Evolutionary conservation across 495 filamentous ascomycete genomes (phyloP).

Genomic region (Neurospora sp.): DNA sequence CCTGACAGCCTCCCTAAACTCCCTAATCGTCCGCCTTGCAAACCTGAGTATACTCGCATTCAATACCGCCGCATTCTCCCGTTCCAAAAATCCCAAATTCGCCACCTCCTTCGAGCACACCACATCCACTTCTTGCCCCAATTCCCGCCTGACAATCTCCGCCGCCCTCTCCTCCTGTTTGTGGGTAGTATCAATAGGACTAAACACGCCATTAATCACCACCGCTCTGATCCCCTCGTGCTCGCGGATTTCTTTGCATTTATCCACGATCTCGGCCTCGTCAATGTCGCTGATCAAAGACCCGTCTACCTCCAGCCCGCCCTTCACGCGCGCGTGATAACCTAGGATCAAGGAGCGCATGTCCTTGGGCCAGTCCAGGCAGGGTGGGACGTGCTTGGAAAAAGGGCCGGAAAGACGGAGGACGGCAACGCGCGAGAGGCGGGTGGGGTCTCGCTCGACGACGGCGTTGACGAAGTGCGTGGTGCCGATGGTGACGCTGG

Average conservation of each 20-base stretch:
- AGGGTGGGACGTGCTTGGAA: constrained; percentile 45
- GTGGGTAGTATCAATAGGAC: constrained; percentile 42
- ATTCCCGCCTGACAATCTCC: constrained; percentile 22
- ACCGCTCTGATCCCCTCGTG: constrained; percentile 34
- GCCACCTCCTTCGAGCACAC: constrained; percentile 40
- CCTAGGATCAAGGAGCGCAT: constrained; percentile 37
- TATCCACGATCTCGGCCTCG: constrained; percentile 30
- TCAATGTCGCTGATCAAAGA: constrained; percentile 35
- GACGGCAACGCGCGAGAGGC: constrained; percentile 44
- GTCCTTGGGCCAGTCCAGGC: constrained; percentile 36
- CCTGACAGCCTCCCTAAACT: constrained; percentile 36
- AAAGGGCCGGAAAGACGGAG: constrained; percentile 44
- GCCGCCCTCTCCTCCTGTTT: constrained; percentile 39
- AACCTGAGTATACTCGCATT: constrained; percentile 44
- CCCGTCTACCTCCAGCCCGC: constrained; percentile 43
- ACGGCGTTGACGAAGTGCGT: constrained; percentile 58
- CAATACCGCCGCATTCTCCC: constrained; percentile 47
- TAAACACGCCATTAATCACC: constrained; percentile 49
- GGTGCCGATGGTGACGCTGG: constrained; percentile 51
- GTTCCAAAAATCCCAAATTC: constrained; percentile 42
- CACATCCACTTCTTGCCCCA: constrained; percentile 32
- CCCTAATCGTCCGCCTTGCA: constrained; percentile 38
- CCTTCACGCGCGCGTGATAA: constrained; percentile 33
- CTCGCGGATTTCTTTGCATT: constrained; percentile 31
- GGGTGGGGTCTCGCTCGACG: constrained; percentile 41